A percentile compares a stretch with the other conserved stretches of the same genome.
Evolutionary conservation across 495 filamentous ascomycete species (phyloP).

Genomic region (Pseudoneurospora amorphoporcata): DNA sequence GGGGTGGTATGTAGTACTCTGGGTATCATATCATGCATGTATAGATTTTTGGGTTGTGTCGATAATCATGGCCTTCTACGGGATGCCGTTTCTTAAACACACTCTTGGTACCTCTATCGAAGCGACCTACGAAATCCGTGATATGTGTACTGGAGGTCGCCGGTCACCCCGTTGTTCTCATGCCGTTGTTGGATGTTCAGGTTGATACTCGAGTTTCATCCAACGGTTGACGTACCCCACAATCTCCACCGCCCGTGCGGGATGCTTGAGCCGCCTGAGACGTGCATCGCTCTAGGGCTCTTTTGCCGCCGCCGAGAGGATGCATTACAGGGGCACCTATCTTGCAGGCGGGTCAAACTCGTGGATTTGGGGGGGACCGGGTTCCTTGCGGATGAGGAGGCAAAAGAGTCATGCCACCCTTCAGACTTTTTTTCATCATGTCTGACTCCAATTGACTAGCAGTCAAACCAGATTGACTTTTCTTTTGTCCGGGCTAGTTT

Average conservation of each 20-base stretch:
- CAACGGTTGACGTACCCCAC: not conserved
- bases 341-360: not conserved
- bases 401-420: slow-evolving; percentile 2
- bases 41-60: not conserved
- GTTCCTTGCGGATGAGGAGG: not conserved
- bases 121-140: not conserved
- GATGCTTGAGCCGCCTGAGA: not conserved
- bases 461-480: not conserved
- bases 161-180: not conserved
- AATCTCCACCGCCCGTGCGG: not conserved
- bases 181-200: not conserved
- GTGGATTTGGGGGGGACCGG: not conserved
- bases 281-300: not conserved
- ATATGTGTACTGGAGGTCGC: not conserved
- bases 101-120: not conserved
- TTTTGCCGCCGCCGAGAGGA: not conserved
- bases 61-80: not conserved
- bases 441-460: not conserved
- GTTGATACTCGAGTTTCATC: not conserved
- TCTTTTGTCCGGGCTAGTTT: not conserved
- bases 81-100: not conserved
- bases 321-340: not conserved
- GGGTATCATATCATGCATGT: not conserved
- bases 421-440: not conserved
- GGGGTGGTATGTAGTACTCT: not conserved